Conservation (phyloP, 2,329 filamentous ascomycete genomes). For the Fusarium begoniae region DNA sequence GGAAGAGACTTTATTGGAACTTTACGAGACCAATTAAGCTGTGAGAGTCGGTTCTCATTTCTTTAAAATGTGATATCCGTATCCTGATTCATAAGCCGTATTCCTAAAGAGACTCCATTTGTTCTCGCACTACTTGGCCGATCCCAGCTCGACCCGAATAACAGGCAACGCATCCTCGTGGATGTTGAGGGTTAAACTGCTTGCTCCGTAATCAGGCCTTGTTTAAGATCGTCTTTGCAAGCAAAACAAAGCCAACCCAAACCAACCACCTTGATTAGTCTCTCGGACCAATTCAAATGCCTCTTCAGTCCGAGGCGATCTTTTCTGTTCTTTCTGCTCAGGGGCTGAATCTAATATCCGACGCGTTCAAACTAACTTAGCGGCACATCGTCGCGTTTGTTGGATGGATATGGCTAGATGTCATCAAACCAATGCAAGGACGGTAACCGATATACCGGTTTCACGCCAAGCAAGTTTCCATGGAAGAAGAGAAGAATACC, state of each 20-base stretch:
- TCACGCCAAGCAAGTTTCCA: slow-evolving; percentile 6
- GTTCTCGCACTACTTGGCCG: not conserved
- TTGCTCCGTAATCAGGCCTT: not conserved
- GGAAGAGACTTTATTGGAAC: not conserved
- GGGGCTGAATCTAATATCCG: slow-evolving; percentile 22
- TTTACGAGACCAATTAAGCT: not conserved
- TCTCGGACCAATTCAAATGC: slow-evolving; percentile 12
- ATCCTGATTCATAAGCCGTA: slow-evolving; percentile 1
- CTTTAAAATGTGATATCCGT: not conserved
- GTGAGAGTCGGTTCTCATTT: slow-evolving; percentile 10
- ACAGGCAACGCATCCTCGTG: slow-evolving; percentile 1
- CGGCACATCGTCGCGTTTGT: slow-evolving; percentile 13
- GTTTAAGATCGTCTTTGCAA: slow-evolving; percentile 17
- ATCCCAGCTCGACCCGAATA: not conserved
- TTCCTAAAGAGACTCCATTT: not conserved
- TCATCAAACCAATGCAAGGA: slow-evolving; percentile 13
- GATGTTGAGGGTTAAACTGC: not conserved
- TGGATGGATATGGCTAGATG: not conserved
- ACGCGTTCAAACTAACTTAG: slow-evolving; percentile 14
- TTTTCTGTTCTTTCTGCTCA: slow-evolving; percentile 21
- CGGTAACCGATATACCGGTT: slow-evolving; percentile 13
- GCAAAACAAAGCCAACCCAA: not conserved
- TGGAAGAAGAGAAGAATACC: not conserved
- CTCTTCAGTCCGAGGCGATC: slow-evolving; percentile 19
- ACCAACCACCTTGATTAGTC: slow-evolving; percentile 21